Conservation (phyloP, 192 early-diverging fungal genomes). For the Spinellus fusiger region DNA sequence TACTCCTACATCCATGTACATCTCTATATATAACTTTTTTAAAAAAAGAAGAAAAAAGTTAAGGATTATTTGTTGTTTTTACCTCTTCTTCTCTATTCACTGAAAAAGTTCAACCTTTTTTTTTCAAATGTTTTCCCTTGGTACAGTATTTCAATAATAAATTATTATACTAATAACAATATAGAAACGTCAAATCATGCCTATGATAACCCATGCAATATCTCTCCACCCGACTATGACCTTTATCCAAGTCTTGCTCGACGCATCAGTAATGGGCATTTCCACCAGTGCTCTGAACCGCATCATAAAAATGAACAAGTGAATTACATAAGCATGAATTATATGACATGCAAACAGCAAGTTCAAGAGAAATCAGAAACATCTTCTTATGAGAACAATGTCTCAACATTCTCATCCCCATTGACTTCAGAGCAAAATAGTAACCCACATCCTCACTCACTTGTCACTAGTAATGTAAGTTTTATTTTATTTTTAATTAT, state of each 20-base stretch:
- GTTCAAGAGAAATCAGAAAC: too few relatives aligned
- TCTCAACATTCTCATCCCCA: background rate
- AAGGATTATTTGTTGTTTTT: too few relatives aligned
- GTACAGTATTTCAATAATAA: too few relatives aligned
- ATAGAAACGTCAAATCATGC: slow-evolving; percentile 19
- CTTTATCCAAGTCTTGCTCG: slow-evolving; percentile 25
- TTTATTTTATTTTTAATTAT: too few relatives aligned
- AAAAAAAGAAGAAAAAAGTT: too few relatives aligned
- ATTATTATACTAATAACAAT: slow-evolving; percentile 5
- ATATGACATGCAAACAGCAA: background rate
- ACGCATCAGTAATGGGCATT: slow-evolving; percentile 18
- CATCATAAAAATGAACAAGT: slow-evolving; percentile 1
- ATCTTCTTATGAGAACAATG: background rate
- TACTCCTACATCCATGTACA: too few relatives aligned
- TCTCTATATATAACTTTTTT: too few relatives aligned
- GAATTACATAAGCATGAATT: slow-evolving; percentile 14
- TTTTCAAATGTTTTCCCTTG: too few relatives aligned
- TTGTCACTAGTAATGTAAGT: slow-evolving; percentile 23
- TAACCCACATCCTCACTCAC: slow-evolving; percentile 23
- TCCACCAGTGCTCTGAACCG: slow-evolving; percentile 8
- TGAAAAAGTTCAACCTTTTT: too few relatives aligned
- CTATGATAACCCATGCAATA: slow-evolving; percentile 26
- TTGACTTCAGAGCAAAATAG: background rate
- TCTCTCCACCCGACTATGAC: slow-evolving; percentile 19
- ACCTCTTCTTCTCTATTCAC: too few relatives aligned